Evolutionary conservation across 1,139 yeast species (phyloP), one percentile per base, ranked within the genome.

Genomic region (Hanseniaspora uvarum): DNA sequence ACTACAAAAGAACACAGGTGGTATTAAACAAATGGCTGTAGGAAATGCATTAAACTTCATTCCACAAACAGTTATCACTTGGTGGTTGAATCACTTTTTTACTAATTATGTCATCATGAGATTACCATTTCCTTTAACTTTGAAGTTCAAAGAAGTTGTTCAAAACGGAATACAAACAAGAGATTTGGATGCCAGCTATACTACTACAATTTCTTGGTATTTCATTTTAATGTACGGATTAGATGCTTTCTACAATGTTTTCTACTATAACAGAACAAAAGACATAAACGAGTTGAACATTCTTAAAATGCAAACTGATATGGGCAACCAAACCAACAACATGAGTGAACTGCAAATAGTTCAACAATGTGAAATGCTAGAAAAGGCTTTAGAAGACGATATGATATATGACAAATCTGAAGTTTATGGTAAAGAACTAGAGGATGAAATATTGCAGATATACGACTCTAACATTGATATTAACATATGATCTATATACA

Each of bases 171-270:
- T 94, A 12, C 77, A 76, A 58, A 88, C 97, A 0, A 77, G 83
- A 1, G 94, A 92, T 62, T 73, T 92, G 58, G 94, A 88, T 63
- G 96, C 83, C 5, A 73, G 95, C 40, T 92, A 95, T 79, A 98
- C 92, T n/a, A 83, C 94, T 39, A 82, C 96, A 2, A 82, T 94
- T 31, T 88, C 96, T n/a, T 92, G 97, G 98, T 92, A 92, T 67
- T 87, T 92, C 67, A 86, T 92, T 55, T 86, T 88, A 57, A 78
- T 88, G 60, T 70, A 89, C 56, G 98, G 98, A 37, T 75, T 92
- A 58, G 79, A 81, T 59, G 86, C 96, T 0, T 81, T 92, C 1
- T 86, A 83, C 66, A 77, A 86, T 28, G 74, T 89, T 14, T 48
- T 53, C 21, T 50, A 36, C 18, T 21, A 44, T 31, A 39, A 31